Evolutionary conservation across 148 eudicot genomes (phyloP), one percentile per base, ranked within the genome.

Genomic region (Rhododendron simsii): DNA sequence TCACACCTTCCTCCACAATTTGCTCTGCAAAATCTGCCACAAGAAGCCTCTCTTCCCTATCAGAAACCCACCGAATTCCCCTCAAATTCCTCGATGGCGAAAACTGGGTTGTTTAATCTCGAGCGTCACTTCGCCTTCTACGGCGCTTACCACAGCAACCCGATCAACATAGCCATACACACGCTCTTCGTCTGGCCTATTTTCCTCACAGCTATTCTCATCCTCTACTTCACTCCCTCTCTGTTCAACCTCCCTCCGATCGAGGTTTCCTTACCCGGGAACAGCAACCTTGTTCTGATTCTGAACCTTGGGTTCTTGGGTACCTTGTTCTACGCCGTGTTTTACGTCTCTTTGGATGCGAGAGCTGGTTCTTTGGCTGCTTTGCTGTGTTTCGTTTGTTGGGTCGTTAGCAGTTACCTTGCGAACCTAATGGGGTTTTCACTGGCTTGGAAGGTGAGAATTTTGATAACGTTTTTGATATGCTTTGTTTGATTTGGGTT

Each of bases 161-260:
- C 94, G 83, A 83, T 87, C 30, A 93, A 93, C 80, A 87, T 93
- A 33, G 86, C 86, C 65, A 92, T 93, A 8, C 94, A 92, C 86
- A 90, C 90, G 89, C 3, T 92, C 51, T 91, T 91, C 85, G 94
- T 93, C 2, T 92, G 95, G 95, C 95, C 94, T 39, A 90, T 93
- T 81, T 86, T 93, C 7, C 92, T 85, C 87, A 89, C 90, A 14
- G 69, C 61, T 44, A 78, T 88, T 13, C 86, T 93, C 81, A 84
- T 91, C 18, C 81, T 89, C 0, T n/a, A 90, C 86, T 92, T 84
- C 81, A 75, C 85, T 2, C 88, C 88, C 1, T 82, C 89, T 79
- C 90, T 83, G 13, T 88, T 85, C 20, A 50, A 37, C 85, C 63
- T 88, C 85, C 91, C 90, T 6, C 65, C 15, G 1, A 48, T 80